These are phyloP conservation scores for Combretum micranthum DNA, from an alignment of 345 rosid species.

Conservation along the genomic window DNA sequence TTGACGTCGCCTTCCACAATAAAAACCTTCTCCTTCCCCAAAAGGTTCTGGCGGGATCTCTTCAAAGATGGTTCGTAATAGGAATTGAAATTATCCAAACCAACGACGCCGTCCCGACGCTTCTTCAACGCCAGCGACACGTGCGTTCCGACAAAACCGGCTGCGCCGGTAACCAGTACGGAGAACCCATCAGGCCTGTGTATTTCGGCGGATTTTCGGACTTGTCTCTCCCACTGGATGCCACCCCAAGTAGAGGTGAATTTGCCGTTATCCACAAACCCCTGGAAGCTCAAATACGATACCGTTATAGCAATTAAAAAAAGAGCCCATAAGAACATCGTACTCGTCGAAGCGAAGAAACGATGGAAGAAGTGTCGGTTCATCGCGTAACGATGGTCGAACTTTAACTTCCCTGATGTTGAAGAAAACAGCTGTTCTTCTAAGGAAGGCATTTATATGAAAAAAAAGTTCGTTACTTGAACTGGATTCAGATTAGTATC, in stretches of 20 bases:
- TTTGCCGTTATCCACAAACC: conserved; percentile 71
- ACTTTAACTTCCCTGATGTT: conserved; percentile 89
- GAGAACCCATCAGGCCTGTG: conserved; percentile 59
- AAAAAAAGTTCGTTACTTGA: no score
- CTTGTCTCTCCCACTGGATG: conserved; percentile 71
- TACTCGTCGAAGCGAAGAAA: conserved; percentile 75
- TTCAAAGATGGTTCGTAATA: conserved; percentile 76
- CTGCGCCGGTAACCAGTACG: conserved; percentile 76
- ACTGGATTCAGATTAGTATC: no score
- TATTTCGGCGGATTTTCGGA: conserved; percentile 56
- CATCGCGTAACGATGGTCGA: conserved; percentile 39
- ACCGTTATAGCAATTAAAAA: conserved; percentile 87
- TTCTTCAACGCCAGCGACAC: conserved; percentile 52
- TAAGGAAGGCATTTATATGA: conserved; percentile 65
- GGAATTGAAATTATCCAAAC: conserved; percentile 64
- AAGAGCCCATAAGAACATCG: conserved; percentile 88
- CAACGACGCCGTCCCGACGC: conserved; percentile 80
- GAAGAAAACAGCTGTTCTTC: conserved; percentile 81
- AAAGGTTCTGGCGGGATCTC: conserved; percentile 33
- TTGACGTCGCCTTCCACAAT: conserved; percentile 66
- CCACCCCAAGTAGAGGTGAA: conserved; percentile 66
- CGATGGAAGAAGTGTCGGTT: conserved; percentile 76
- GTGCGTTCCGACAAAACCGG: conserved; percentile 76
- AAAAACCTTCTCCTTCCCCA: conserved; percentile 37
- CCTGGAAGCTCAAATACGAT: conserved; percentile 70